Conservation (phyloP, 176 grass and related monocot species). For the Cenchrus purpureus region DNA sequence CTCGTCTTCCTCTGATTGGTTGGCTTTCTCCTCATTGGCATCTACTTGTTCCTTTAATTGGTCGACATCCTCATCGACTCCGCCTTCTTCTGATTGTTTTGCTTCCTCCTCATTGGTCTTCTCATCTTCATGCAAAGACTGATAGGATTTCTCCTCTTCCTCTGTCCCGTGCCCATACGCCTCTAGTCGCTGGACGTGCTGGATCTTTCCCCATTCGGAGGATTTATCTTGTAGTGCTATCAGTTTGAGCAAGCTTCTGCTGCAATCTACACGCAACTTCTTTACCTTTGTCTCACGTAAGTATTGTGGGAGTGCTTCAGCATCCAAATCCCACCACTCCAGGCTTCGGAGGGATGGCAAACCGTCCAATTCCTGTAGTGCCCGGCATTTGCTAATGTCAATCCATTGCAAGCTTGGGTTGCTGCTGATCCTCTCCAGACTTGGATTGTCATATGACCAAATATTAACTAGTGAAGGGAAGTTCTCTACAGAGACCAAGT, state of each 20-base stretch:
- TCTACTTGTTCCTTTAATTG: too few species aligned
- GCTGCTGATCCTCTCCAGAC: not conserved
- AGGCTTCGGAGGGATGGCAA: not conserved
- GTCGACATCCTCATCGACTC: too few species aligned
- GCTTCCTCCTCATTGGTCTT: too few species aligned
- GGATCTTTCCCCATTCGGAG: slow-evolving; percentile 9
- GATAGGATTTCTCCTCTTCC: not conserved
- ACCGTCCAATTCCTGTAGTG: not conserved
- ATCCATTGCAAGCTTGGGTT: not conserved
- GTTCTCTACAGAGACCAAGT: slow-evolving; percentile 25
- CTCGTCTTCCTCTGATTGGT: too few species aligned
- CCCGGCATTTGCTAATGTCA: accelerated
- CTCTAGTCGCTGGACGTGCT: not conserved
- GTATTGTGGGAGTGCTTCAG: slow-evolving; percentile 7
- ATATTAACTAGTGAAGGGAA: slow-evolving; percentile 9
- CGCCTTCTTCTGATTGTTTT: too few species aligned
- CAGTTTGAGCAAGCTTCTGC: slow-evolving; percentile 21
- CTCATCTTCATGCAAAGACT: too few species aligned
- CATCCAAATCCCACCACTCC: not conserved
- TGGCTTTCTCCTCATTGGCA: too few species aligned
- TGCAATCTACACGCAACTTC: not conserved
- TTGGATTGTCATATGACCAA: not conserved
- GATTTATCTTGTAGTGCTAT: slow-evolving; percentile 1
- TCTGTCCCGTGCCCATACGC: not conserved
- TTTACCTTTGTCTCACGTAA: not conserved